Evolutionary conservation across 306 rosid genomes (phyloP), one percentile per base, ranked within the genome.

Genomic region (Amphicarpaea edgeworthii): DNA sequence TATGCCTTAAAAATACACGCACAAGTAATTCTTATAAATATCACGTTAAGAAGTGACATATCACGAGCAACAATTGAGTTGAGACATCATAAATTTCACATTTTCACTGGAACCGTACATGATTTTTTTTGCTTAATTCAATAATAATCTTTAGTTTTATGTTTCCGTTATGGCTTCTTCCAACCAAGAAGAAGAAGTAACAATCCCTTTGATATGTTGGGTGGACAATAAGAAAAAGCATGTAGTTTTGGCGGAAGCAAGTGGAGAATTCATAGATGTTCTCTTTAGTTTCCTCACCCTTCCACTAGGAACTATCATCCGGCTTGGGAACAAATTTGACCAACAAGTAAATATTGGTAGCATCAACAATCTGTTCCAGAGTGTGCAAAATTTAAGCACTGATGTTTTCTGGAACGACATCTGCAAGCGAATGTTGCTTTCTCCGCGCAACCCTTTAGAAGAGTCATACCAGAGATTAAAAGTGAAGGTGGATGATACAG

Each of bases 261-360:
- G 61, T 20, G 63, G 63, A 14, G 63, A 57, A 1, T 57, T 57
- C 0, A 3, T 57, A 12, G 38, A 57, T 12, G 17, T 57, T 54
- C 61, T 54, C 32, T 54, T 54, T 6, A 54, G 61, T 54, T 21
- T 54, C 28, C 61, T 54, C 2, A 23, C 38, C 38, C 63, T 57
- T 57, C 63, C 63, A 12, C 6, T 57, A 37, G 63, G 63, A 57
- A 57, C 63, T 57, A 57, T 57, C 63, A 23, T 24, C 10, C 37
- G 63, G 1, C 62, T 55, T 55, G n/a, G 11, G 21, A 8, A 50
- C 57, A 7, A 8, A 7, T 16, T 16, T 49, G 12, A 8, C 0
- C 53, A 47, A 47, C 53, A 1, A 1, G 32, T 10, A 4, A 1
- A 4, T 1, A 24, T 54, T 21, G 61, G 61, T 54, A 10, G 61